Base-by-base conservation (phyloP, 805 yeast species). In the Saccharomycopsis fodiens region DNA sequence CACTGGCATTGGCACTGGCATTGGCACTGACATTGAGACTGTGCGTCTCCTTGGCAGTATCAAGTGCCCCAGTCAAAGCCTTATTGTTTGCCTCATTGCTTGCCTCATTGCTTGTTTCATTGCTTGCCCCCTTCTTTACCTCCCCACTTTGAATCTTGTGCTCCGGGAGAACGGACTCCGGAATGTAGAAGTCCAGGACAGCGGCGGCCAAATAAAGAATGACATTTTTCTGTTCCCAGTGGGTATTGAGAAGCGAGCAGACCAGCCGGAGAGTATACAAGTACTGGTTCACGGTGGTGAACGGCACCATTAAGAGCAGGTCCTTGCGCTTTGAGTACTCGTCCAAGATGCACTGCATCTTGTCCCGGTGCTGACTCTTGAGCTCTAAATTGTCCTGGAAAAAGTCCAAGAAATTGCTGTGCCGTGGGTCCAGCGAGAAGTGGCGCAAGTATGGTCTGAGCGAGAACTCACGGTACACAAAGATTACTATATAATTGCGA, bases 141-240 rank as follows among this genome's bases (percentile, higher is more conserved):
- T 70, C 75, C 76, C 78, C 48, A 79, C 80, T 5, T 63, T 93
- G 98, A 51, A 93, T 93, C 65, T 93, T 93, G 65, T 93, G 99
- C 56, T 87, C 88, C 2, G 97, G 95, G 56, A 88, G 69, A 53
- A 85, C 73, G 1, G 89, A 79, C 36, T 75, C 76, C 1, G 98
- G 98, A 35, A 93, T 71, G 65, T 89, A 93, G 64, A 93, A 93
- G 61, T 93, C 99, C 5, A 96, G 85, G 0, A 93, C 99, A 0
- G 98, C 98, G 6, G 98, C 97, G 0, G 98, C 98, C 44, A 93
- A 69, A 59, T 82, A 93, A 59, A 91, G 86, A 35, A 93, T 60
- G 0, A 88, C 85, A 45, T 66, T 67, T 3, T 72, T 62, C 2
- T 79, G 83, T 20, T 50, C 16, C 30, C 35, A 41, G 5, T 38